These are phyloP conservation scores for Beauveria australis DNA, from an alignment of 2,329 filamentous ascomycete species.

Conservation along the genomic window DNA sequence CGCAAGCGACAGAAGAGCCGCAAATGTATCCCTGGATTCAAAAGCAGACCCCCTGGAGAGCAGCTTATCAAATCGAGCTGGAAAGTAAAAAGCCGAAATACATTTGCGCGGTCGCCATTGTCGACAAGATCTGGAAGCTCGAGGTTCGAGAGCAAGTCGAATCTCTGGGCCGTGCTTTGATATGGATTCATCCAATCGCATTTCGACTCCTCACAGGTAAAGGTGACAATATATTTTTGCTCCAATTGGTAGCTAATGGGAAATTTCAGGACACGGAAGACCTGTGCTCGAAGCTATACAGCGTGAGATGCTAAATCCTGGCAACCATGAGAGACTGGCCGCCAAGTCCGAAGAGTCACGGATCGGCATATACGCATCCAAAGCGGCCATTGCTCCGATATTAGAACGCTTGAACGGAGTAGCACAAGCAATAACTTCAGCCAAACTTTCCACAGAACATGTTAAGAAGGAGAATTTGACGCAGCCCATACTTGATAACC, in stretches of 20 bases:
- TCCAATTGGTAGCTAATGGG: background rate
- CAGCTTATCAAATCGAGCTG: constrained; percentile 1
- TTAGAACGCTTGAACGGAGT: constrained; percentile 29
- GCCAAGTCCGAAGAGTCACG: constrained; percentile 15
- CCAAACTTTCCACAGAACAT: constrained; percentile 19
- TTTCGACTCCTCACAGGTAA: constrained; percentile 6
- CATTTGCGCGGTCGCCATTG: background rate
- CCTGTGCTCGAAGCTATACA: constrained; percentile 21
- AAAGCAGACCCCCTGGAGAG: constrained; percentile 1
- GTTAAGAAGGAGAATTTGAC: constrained; percentile 16
- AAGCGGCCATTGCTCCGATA: constrained; percentile 22
- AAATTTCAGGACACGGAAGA: constrained; percentile 13
- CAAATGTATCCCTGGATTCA: constrained; percentile 2
- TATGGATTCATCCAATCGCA: constrained; percentile 3
- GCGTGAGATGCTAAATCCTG: constrained; percentile 23
- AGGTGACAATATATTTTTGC: no score
- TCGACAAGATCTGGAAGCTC: constrained; percentile 9
- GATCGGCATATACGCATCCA: constrained; percentile 24
- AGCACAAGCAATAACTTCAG: constrained; percentile 19
- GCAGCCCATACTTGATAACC: constrained; percentile 19
- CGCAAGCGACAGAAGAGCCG: background rate
- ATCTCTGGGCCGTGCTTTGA: background rate
- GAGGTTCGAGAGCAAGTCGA: constrained; percentile 6
- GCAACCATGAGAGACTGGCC: constrained; percentile 24
- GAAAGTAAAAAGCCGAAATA: constrained; percentile 3